phyloP scores from a whole-genome alignment of 2,329 filamentous ascomycete species.

The Colletotrichum sp. region DNA sequence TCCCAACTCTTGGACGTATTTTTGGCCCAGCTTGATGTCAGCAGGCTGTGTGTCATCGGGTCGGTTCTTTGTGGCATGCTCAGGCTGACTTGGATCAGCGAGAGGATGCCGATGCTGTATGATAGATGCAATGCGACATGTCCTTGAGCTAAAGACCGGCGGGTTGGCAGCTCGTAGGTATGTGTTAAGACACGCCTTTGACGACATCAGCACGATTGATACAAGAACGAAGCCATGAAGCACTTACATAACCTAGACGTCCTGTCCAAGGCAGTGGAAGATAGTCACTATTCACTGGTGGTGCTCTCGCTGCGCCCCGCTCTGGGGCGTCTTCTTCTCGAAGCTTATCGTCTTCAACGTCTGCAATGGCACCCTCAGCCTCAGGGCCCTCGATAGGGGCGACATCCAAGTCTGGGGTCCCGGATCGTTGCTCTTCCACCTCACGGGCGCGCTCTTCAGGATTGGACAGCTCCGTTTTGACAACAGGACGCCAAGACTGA shows the following conservation, averaged over 20 bases:
- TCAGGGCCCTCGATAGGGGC: constrained; percentile 27
- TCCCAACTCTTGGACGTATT: constrained; percentile 78
- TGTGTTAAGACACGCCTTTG: constrained; percentile 85
- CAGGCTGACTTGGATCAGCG: constrained; percentile 74
- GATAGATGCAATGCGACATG: constrained; percentile 89
- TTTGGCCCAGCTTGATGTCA: constrained; percentile 69
- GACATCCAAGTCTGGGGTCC: constrained; percentile 20
- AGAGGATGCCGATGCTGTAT: constrained; percentile 87
- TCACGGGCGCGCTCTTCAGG: constrained; percentile 6
- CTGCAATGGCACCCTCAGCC: constrained; percentile 24
- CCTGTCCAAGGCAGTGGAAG: constrained; percentile 92
- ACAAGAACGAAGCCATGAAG: background rate
- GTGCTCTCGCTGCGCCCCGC: constrained; percentile 58
- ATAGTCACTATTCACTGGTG: constrained; percentile 82
- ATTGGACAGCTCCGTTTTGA: background rate
- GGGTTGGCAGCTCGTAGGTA: constrained; percentile 84
- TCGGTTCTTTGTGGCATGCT: constrained; percentile 85
- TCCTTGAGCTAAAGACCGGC: constrained; percentile 88
- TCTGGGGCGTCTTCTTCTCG: constrained; percentile 30
- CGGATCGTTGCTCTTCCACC: background rate
- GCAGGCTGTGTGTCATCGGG: constrained; percentile 77
- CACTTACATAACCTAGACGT: constrained; percentile 81
- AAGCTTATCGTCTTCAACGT: constrained; percentile 19
- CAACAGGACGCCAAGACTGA: background rate
- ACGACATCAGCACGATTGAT: background rate